Conservation (phyloP, 441 rosid species). For the Macaranga tanarius region DNA sequence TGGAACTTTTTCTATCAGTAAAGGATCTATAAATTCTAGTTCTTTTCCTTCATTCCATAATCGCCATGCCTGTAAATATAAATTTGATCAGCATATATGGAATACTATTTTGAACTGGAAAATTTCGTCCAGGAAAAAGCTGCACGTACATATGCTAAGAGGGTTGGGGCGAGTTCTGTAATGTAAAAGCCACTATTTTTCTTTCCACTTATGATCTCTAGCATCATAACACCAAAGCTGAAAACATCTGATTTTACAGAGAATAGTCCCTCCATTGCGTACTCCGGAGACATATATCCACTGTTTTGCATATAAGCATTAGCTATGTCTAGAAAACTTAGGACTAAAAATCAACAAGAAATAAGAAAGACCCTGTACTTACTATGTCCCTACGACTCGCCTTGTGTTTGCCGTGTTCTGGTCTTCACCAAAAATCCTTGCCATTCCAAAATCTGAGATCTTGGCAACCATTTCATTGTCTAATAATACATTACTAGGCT, state of each 20-base stretch:
- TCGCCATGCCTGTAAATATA: conserved; percentile 39
- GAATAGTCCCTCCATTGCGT: conserved; percentile 40
- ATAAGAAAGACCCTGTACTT: neutral
- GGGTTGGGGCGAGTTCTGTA: conserved; percentile 15
- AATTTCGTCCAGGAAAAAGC: neutral
- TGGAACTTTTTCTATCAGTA: conserved; percentile 19
- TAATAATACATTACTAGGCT: conserved; percentile 36
- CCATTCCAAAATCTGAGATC: conserved; percentile 46
- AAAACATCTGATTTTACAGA: conserved; percentile 46
- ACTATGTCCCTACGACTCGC: conserved; percentile 38
- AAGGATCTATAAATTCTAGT: conserved; percentile 30
- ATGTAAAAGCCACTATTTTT: conserved; percentile 32
- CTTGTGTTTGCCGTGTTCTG: conserved; percentile 30
- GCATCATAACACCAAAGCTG: conserved; percentile 46
- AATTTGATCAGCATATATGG: neutral
- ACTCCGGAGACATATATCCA: conserved; percentile 41
- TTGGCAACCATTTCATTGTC: conserved; percentile 38
- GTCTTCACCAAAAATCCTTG: conserved; percentile 33
- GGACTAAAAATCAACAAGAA: neutral
- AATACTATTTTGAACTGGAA: neutral
- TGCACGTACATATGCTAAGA: conserved; percentile 18
- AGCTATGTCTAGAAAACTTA: neutral
- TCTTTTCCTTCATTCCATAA: conserved; percentile 33
- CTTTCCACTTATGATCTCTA: conserved; percentile 43
- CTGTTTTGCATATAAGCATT: conserved; percentile 21